Evolutionary conservation across 352 stramenopile genomes (phyloP).

Genomic region (Globisporangium polare): DNA sequence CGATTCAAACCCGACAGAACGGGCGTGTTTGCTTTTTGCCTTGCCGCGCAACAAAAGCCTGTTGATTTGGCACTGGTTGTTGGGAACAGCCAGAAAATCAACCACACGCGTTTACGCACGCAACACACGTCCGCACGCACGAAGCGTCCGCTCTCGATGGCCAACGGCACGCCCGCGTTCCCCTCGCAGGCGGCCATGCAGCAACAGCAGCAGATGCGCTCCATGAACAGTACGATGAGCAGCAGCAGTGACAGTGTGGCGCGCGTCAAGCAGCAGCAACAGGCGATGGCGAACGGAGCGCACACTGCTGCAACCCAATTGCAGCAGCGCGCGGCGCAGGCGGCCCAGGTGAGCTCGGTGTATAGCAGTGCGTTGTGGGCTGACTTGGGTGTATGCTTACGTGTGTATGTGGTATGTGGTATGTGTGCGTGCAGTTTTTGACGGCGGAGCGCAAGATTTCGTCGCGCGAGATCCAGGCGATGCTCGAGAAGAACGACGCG

Average conservation of each 20-base stretch:
- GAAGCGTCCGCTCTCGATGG: not conserved
- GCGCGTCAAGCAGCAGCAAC: conserved; percentile 2
- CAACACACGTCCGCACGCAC: not conserved
- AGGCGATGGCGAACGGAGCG: not conserved
- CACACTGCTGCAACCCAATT: conserved; percentile 16
- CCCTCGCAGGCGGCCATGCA: not conserved
- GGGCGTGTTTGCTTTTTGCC: not conserved
- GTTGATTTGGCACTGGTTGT: not conserved
- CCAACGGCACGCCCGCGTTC: not conserved
- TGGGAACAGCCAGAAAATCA: not conserved
- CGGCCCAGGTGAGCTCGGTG: conserved; percentile 33
- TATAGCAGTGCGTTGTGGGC: not conserved
- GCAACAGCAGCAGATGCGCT: conserved; percentile 3
- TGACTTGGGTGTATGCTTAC: not conserved
- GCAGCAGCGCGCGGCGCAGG: conserved; percentile 58
- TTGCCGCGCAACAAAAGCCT: not conserved
- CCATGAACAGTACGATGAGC: not conserved
- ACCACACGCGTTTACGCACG: not conserved
- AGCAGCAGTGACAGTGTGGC: not conserved
- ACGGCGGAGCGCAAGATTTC: conserved; percentile 48
- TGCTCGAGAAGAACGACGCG: conserved; percentile 86
- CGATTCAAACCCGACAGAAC: not conserved
- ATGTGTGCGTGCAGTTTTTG: conserved; percentile 20
- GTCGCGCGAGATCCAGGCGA: conserved; percentile 64
- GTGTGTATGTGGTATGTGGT: conserved; percentile 2